Percentiles rank a stretch among this genome's conserved stretches.
Evolutionary conservation across 2,329 filamentous ascomycete species (phyloP).

Genomic region (Lachnellula subtilissima): DNA sequence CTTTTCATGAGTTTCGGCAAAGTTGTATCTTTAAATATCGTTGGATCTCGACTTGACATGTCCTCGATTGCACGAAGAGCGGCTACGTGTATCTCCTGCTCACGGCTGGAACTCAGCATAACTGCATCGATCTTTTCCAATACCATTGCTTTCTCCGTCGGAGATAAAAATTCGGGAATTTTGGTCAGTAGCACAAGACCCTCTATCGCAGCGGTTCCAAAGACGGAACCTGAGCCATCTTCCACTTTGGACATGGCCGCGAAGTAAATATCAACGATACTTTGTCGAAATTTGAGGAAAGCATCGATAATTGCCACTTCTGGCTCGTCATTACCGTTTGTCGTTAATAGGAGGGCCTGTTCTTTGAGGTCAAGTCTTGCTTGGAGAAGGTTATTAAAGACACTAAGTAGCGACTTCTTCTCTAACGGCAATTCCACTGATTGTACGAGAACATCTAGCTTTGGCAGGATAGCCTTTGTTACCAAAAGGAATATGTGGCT

Average conservation of each 20-base stretch:
- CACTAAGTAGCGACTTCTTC: conserved; percentile 22
- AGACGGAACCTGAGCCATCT: conserved; percentile 4
- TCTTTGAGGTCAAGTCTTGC: conserved; percentile 14
- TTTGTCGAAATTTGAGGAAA: conserved; percentile 10
- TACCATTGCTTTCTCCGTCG: conserved; percentile 20
- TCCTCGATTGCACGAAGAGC: conserved; percentile 20
- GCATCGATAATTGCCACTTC: background rate
- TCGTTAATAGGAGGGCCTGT: background rate
- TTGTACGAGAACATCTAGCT: conserved; percentile 19
- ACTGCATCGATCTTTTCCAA: conserved; percentile 23
- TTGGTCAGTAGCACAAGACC: conserved; percentile 23
- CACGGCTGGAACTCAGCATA: conserved; percentile 7
- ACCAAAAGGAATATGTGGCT: conserved; percentile 20
- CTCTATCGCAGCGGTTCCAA: conserved; percentile 20
- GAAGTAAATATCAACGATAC: conserved; percentile 23
- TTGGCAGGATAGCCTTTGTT: conserved; percentile 18
- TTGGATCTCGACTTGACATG: conserved; percentile 21
- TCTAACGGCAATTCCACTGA: conserved; percentile 15
- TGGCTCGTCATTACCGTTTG: conserved; percentile 2
- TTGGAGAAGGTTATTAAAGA: conserved; percentile 27
- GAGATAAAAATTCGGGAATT: conserved; percentile 22
- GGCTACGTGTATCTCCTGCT: conserved; percentile 15
- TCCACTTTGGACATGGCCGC: conserved; percentile 15
- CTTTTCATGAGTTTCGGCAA: conserved; percentile 21
- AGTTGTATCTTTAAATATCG: conserved; percentile 21